Evolutionary conservation across 768 basidiomycete species (phyloP).

Genomic region (Suillus bovinus): DNA sequence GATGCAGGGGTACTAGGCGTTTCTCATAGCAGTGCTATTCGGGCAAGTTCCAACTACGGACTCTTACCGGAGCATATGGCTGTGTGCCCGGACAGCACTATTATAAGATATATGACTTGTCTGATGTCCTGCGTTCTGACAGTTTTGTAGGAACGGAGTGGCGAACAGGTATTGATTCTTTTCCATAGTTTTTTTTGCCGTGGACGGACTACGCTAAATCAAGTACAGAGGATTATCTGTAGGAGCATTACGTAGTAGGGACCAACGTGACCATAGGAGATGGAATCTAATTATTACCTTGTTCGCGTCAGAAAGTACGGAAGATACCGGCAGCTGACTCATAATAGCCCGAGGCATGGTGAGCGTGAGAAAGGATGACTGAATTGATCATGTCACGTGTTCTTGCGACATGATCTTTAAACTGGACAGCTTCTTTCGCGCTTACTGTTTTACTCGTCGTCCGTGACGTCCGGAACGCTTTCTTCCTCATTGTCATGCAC

Average conservation of each 20-base stretch:
- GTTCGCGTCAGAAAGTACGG: neutral
- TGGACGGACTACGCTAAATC: constrained; percentile 1
- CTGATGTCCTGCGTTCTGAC: neutral
- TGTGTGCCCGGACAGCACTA: constrained; percentile 16
- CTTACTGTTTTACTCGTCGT: constrained; percentile 12
- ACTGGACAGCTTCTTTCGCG: constrained; percentile 2
- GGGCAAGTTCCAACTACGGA: constrained; percentile 12
- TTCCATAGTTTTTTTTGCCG: neutral
- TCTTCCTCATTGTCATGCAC: constrained; percentile 22
- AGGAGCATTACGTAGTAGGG: neutral
- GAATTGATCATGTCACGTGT: neutral
- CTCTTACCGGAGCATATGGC: constrained; percentile 12
- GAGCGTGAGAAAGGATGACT: constrained; percentile 7
- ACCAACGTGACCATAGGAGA: neutral
- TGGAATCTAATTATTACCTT: neutral
- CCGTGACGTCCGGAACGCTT: constrained; percentile 8
- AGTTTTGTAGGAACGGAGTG: neutral
- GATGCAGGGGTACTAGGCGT: neutral
- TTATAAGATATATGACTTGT: constrained; percentile 7
- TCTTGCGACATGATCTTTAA: constrained; percentile 11
- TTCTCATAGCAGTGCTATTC: constrained; percentile 14
- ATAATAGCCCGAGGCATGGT: neutral
- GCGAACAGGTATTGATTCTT: neutral
- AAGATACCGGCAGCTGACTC: neutral
- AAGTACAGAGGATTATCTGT: neutral